Base-by-base conservation (phyloP, 139 green algal species). In the Chlamydomonas schloesseri region DNA sequence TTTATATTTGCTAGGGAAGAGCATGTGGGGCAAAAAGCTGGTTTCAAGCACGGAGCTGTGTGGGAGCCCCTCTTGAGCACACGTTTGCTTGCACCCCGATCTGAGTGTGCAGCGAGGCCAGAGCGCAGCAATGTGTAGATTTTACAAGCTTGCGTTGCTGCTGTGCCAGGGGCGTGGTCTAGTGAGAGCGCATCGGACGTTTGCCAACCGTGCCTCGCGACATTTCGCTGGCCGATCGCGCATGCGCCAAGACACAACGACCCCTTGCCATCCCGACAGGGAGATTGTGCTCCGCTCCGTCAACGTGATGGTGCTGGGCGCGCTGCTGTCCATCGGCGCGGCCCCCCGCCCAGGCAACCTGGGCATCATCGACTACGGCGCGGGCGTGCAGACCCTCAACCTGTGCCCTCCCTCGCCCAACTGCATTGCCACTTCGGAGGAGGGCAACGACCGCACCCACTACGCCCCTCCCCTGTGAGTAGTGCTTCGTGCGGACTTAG, bases 341-440 rank as follows among this genome's bases (percentile, higher is more conserved):
- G 79, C 88, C 14, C 90, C 91, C 0, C 89, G 95, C 0, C 96
- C 96, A 15, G 76, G 33, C 13, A 93, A 81, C 72, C 57, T 98
- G 24, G 95, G 95, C 65, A 75, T 97, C 13, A 23, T n/a, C 77
- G 92, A 97, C 47, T 97, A 98, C 53, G 93, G 94, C 47, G 89
- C 89, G 72, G 88, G 88, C 82, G 75, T 97, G 15, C 90, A 93
- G 50, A 94, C 91, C 1, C 93, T 99, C 64, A 81, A 65, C 4
- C 91, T 99, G 47, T 99, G 97, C 92, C 96, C 97, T 11, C 64
- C 89, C 46, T 95, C 93, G 24, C 95, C 95, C 34, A 99, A 99
- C 93, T 99, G 97, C 93, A 96, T 99, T 31, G 94, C 91, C 47
- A 99, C 97, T 4, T 92, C 93, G 3, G 97, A 98, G 89, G 96